phyloP scores from a whole-genome alignment of 78 protist species.

The Cavenderia fasciculata region DNA sequence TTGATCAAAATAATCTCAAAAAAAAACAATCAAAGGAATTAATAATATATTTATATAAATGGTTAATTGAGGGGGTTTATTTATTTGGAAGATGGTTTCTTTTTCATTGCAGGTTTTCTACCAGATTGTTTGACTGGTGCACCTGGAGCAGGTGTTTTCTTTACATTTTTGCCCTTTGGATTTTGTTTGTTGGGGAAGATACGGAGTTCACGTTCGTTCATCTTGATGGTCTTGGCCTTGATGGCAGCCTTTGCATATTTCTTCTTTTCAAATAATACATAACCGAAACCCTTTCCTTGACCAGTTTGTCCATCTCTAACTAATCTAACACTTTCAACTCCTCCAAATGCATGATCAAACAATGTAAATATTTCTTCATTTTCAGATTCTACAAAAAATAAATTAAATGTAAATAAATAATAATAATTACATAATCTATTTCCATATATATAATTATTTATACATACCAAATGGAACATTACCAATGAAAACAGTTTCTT shows the following conservation, averaged over 20 bases:
- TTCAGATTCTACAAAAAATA: constrained; percentile 34
- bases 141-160: too few relatives aligned
- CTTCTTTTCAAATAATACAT: constrained; percentile 10
- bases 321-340: constrained; percentile 12
- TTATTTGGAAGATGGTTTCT: too few relatives aligned
- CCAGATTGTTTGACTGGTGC: too few relatives aligned
- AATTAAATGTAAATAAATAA: background rate
- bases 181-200: constrained; percentile 70
- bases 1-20: too few relatives aligned
- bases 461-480: constrained; percentile 35
- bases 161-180: constrained; percentile 43
- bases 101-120: too few relatives aligned
- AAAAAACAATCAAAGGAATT: too few relatives aligned
- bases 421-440: background rate
- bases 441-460: background rate
- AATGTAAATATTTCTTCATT: constrained; percentile 29
- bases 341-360: constrained; percentile 33
- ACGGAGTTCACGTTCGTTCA: constrained; percentile 16
- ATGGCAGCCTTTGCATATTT: constrained; percentile 1
- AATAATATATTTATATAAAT: too few relatives aligned
- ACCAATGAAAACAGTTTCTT: constrained; percentile 36
- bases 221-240: background rate
- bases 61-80: too few relatives aligned
- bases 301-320: constrained; percentile 26
- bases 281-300: constrained; percentile 63